Evolutionary conservation across 441 rosid genomes (phyloP).

Genomic region (Pelargonium cotyledonis): DNA sequence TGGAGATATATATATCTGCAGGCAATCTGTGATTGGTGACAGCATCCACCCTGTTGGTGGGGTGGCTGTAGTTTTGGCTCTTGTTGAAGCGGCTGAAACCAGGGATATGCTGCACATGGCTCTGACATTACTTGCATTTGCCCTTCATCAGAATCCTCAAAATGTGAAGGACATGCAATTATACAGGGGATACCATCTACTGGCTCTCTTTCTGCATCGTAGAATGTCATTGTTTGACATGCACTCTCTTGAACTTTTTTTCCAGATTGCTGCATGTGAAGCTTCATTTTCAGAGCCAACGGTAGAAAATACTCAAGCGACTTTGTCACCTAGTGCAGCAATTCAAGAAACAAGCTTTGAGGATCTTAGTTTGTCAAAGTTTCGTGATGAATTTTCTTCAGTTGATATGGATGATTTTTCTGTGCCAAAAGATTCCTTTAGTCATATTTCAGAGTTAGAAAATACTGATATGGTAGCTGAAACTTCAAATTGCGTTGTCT

Average conservation of each 20-base stretch:
- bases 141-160: slow-evolving; percentile 95
- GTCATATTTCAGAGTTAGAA: slow-evolving; percentile 97
- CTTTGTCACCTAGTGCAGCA: slow-evolving; percentile 44
- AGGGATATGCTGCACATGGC: slow-evolving; percentile 99
- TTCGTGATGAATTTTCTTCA: slow-evolving; percentile 82
- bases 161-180: slow-evolving; percentile 96
- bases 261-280: slow-evolving; percentile 98
- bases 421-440: slow-evolving; percentile 77
- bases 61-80: slow-evolving; percentile 81
- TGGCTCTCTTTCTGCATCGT: slow-evolving; percentile 89
- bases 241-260: slow-evolving; percentile 96
- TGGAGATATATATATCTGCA: slow-evolving; percentile 80
- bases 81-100: slow-evolving; percentile 95
- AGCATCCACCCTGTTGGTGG: slow-evolving; percentile 92
- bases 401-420: slow-evolving; percentile 94
- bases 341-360: slow-evolving; percentile 72
- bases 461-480: slow-evolving; percentile 70
- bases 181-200: slow-evolving; percentile 97
- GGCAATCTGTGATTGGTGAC: slow-evolving; percentile 92
- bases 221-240: slow-evolving; percentile 91
- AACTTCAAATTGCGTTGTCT: slow-evolving; percentile 94
- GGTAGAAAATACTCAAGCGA: slow-evolving; percentile 39
- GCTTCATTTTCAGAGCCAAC: slow-evolving; percentile 96
- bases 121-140: slow-evolving; percentile 81
- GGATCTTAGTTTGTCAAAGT: slow-evolving; percentile 74